phyloP scores from a whole-genome alignment of 768 basidiomycete genomes.

The Gyrodon lividus region DNA sequence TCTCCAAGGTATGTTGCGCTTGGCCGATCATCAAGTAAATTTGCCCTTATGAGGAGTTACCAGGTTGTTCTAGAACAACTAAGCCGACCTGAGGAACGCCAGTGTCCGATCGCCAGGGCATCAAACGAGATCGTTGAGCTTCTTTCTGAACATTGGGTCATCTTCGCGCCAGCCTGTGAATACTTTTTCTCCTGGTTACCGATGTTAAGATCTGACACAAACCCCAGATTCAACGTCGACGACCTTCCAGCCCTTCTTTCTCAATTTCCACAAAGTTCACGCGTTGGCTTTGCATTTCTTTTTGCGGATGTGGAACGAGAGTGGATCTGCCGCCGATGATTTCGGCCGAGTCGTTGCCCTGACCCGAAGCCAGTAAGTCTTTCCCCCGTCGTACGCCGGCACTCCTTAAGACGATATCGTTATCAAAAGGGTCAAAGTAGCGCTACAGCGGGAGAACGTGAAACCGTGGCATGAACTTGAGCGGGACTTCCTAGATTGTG shows the following conservation, averaged over 20 bases:
- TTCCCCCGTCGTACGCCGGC: neutral
- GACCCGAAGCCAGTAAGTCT: conserved; percentile 79
- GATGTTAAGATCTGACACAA: conserved; percentile 2
- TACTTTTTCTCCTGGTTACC: conserved; percentile 15
- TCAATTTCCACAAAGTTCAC: conserved; percentile 82
- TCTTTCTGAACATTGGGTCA: conserved; percentile 81
- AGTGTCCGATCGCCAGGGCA: conserved; percentile 80
- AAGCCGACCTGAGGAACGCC: conserved; percentile 66
- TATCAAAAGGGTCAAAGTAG: conserved; percentile 64
- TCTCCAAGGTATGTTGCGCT: conserved; percentile 56
- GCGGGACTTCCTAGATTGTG: conserved; percentile 73
- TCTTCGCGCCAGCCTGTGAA: conserved; percentile 83
- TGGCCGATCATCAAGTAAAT: neutral
- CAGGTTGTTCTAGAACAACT: conserved; percentile 80
- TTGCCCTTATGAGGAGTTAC: conserved; percentile 9
- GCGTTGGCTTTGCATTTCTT: conserved; percentile 82
- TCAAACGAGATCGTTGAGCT: conserved; percentile 86
- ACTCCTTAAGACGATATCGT: conserved; percentile 7
- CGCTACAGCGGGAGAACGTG: conserved; percentile 68
- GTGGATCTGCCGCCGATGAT: conserved; percentile 72
- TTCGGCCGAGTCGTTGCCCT: conserved; percentile 77
- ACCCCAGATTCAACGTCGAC: conserved; percentile 68
- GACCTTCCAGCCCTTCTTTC: conserved; percentile 82
- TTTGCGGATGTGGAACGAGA: conserved; percentile 90
- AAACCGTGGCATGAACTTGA: conserved; percentile 85